These are phyloP conservation scores for Colletotrichum cordylinicola DNA, from an alignment of 2,329 filamentous ascomycete genomes.

Conservation along the genomic window DNA sequence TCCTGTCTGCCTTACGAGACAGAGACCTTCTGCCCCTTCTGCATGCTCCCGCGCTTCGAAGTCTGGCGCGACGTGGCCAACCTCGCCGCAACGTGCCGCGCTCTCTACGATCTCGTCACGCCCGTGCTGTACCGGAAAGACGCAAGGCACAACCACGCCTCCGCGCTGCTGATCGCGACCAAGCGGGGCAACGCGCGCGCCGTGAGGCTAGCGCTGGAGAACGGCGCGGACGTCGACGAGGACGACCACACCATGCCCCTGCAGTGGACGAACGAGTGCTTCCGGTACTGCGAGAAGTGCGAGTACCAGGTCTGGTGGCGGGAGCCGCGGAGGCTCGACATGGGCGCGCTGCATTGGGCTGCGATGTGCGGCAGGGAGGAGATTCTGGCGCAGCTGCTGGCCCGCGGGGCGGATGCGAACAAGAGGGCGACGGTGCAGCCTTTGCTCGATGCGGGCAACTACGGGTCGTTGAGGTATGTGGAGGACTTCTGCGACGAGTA, in stretches of 20 bases:
- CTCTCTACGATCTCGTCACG: conserved; percentile 6
- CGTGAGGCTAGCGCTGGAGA: conserved; percentile 32
- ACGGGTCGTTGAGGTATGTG: conserved; percentile 8
- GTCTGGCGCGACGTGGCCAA: conserved; percentile 19
- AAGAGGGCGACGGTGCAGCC: conserved; percentile 6
- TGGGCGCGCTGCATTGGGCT: conserved; percentile 17
- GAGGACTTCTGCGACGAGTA: conserved; percentile 16
- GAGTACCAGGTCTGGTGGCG: conserved; percentile 21
- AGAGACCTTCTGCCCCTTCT: conserved; percentile 14
- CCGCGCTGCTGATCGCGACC: conserved; percentile 10
- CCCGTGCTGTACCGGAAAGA: conserved; percentile 11
- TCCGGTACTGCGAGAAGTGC: conserved; percentile 11
- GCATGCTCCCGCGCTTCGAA: conserved; percentile 21
- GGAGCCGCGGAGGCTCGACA: conserved; percentile 12
- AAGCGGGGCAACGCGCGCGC: conserved; percentile 6
- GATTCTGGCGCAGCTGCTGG: not conserved
- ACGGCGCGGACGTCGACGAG: conserved; percentile 37
- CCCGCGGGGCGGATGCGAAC: not conserved
- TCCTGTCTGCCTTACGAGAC: conserved; percentile 16
- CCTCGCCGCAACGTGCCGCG: conserved; percentile 9
- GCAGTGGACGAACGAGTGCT: conserved; percentile 21
- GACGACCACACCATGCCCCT: conserved; percentile 28
- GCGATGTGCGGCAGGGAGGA: not conserved
- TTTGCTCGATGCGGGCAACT: conserved; percentile 9
- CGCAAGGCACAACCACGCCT: conserved; percentile 11